A percentile compares a stretch with the other conserved stretches of the same genome.
Conservation (phyloP, 1,284 basidiomycete genomes). For the Sparassis latifolia region DNA sequence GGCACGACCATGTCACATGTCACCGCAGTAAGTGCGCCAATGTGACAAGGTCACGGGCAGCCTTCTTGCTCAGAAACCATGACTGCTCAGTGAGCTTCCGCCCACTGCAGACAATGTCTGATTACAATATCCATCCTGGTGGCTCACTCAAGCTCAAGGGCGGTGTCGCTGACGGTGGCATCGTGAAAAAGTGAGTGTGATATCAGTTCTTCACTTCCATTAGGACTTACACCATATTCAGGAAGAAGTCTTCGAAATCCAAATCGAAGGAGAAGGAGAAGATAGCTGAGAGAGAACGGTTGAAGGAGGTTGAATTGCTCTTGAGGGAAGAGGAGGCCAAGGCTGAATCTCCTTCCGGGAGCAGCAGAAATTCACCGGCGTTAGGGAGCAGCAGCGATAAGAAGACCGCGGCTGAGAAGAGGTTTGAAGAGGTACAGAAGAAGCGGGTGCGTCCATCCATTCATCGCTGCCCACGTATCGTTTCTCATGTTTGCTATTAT, state of each 20-base stretch:
- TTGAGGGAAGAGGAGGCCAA: constrained; percentile 35
- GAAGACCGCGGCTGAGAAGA: constrained; percentile 86
- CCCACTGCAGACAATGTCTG: constrained; percentile 45
- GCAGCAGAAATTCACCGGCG: constrained; percentile 53
- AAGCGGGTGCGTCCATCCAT: constrained; percentile 56
- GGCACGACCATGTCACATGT: too few relatives aligned
- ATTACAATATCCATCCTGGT: constrained; percentile 82
- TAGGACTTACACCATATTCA: constrained; percentile 46
- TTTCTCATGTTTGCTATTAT: background rate
- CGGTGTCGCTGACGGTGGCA: constrained; percentile 66
- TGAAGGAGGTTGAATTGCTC: constrained; percentile 43
- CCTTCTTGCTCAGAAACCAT: too few relatives aligned
- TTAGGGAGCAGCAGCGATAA: constrained; percentile 39
- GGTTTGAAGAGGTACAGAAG: constrained; percentile 83
- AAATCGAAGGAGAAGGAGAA: constrained; percentile 35
- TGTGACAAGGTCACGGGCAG: background rate
- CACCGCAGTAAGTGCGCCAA: background rate
- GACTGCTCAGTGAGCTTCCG: too few relatives aligned
- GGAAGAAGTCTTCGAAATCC: constrained; percentile 78
- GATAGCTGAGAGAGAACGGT: constrained; percentile 34
- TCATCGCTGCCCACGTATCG: background rate
- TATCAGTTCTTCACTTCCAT: background rate
- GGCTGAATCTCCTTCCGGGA: constrained; percentile 44
- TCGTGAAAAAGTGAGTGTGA: constrained; percentile 72
- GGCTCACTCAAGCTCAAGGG: constrained; percentile 90